Conservation (phyloP, 2,329 filamentous ascomycete species). For the Phialocephala subalpina region DNA sequence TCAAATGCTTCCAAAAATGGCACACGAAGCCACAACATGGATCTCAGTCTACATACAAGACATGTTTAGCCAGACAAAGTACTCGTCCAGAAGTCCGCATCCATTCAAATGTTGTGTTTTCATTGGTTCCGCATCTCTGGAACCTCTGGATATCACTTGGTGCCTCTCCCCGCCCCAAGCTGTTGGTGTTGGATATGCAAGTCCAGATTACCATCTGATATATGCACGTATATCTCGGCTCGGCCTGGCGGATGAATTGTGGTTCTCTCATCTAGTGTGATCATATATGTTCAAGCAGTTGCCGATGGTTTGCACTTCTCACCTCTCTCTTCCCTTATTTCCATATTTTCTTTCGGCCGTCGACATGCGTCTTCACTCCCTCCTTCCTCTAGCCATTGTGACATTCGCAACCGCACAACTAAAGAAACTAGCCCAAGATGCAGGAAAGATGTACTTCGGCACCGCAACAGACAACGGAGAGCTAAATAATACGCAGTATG, state of each 20-base stretch:
- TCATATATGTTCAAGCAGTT: neutral
- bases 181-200: conserved; percentile 21
- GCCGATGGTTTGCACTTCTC: neutral
- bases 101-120: neutral
- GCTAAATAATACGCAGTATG: conserved; percentile 61
- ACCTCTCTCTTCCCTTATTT: neutral
- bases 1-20: conserved; percentile 15
- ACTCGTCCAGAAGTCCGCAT: neutral
- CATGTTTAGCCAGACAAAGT: conserved; percentile 2
- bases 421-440: conserved; percentile 60
- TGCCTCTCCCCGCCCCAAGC: neutral
- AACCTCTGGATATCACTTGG: neutral
- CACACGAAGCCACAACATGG: conserved; percentile 33
- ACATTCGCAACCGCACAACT: conserved; percentile 50
- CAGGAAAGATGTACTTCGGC: conserved; percentile 62
- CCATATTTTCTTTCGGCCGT: neutral
- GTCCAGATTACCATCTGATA: conserved; percentile 20
- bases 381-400: conserved; percentile 19
- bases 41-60: neutral
- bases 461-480: conserved; percentile 66
- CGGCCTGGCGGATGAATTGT: conserved; percentile 20
- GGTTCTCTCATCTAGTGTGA: neutral
- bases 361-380: too few species aligned
- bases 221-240: conserved; percentile 7
- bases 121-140: neutral